Conservation (phyloP, 345 rosid species). For the Populus deltoides region DNA sequence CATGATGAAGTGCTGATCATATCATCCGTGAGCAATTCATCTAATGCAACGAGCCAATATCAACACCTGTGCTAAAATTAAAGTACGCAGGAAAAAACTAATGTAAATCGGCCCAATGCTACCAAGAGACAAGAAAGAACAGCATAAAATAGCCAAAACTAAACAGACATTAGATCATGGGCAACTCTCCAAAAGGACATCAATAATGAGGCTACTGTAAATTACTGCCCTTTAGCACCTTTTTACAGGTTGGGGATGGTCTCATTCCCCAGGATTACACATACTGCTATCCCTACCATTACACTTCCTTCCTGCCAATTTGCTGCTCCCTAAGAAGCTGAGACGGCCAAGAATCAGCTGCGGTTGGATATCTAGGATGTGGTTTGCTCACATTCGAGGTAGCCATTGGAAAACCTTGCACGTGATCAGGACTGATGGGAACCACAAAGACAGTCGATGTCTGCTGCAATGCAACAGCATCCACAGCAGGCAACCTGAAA, state of each 20-base stretch:
- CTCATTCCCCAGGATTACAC: neutral
- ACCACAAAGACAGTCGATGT: slow-evolving; percentile 60
- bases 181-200: neutral
- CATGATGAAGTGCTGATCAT: too few relatives aligned
- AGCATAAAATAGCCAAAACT: neutral
- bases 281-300: neutral
- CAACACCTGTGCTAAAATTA: neutral
- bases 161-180: neutral
- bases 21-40: neutral
- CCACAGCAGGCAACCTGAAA: slow-evolving; percentile 25
- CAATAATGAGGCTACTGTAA: neutral
- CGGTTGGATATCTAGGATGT: slow-evolving; percentile 74
- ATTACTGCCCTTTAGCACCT: neutral
- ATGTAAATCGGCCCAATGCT: neutral
- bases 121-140: neutral
- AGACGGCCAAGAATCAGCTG: slow-evolving; percentile 79
- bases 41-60: neutral
- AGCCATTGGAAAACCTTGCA: slow-evolving; percentile 35
- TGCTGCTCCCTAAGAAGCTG: slow-evolving; percentile 50
- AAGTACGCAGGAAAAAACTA: neutral
- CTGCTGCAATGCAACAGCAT: slow-evolving; percentile 42
- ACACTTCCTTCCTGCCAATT: slow-evolving; percentile 10
- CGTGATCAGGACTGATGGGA: slow-evolving; percentile 47
- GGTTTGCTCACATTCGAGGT: slow-evolving; percentile 68
- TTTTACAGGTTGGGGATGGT: neutral